A percentile compares a stretch with the other conserved stretches of the same genome.
Evolutionary conservation across 441 rosid species (phyloP).

Genomic region (Daphne laureola): DNA sequence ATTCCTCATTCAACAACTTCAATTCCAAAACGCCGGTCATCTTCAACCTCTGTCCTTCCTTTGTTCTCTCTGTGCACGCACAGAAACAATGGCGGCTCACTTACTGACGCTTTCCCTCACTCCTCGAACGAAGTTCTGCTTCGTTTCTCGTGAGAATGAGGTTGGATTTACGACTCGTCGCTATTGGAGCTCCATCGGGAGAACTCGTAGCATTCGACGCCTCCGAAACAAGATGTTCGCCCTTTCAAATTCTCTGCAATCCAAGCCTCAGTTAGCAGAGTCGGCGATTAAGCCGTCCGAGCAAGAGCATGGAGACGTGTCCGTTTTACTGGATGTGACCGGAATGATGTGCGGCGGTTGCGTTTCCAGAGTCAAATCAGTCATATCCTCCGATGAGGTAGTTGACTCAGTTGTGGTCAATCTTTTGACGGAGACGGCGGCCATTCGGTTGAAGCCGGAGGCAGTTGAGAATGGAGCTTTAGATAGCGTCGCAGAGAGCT

Average conservation of each 20-base stretch:
- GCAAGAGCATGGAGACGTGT: constrained; percentile 23
- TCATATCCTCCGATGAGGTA: constrained; percentile 62
- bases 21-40: neutral
- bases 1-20: neutral
- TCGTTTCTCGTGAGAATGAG: constrained; percentile 12
- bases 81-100: constrained; percentile 35
- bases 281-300: constrained; percentile 12
- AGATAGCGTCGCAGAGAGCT: constrained; percentile 41
- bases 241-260: constrained; percentile 43
- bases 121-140: constrained; percentile 21
- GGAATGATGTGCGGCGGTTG: constrained; percentile 98
- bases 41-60: neutral
- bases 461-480: constrained; percentile 16
- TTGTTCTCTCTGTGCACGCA: too few species aligned
- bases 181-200: constrained; percentile 18
- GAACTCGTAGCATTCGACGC: constrained; percentile 13
- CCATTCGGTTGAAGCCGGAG: constrained; percentile 50
- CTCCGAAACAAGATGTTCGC: constrained; percentile 21
- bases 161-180: neutral
- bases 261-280: constrained; percentile 29
- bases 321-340: constrained; percentile 60
- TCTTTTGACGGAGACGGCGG: constrained; percentile 86
- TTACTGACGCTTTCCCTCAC: constrained; percentile 31
- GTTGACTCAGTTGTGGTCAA: constrained; percentile 87
- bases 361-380: constrained; percentile 70